phyloP scores from a whole-genome alignment of 2,329 filamentous ascomycete species.

The Venturia aucupariae region DNA sequence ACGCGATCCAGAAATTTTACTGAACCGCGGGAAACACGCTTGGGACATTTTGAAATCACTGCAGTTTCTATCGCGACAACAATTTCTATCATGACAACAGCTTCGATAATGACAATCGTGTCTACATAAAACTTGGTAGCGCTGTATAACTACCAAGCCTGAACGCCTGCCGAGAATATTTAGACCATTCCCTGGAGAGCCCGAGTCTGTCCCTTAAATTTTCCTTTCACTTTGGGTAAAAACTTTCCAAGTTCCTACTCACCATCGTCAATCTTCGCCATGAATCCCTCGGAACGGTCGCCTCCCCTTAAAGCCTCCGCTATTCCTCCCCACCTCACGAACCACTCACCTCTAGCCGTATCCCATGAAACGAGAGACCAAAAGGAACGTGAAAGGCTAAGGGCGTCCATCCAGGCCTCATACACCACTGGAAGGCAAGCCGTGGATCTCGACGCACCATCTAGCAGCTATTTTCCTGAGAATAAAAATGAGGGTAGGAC shows the following conservation, averaged over 20 bases:
- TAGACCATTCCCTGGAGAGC: not conserved
- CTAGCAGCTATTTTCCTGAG: constrained; percentile 13
- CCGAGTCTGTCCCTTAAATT: not conserved
- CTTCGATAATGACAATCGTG: not conserved
- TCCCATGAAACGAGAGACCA: constrained; percentile 38
- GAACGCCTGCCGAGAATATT: not conserved
- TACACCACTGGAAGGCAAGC: constrained; percentile 40
- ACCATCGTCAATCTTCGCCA: not conserved
- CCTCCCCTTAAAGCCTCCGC: constrained; percentile 40
- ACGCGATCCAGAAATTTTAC: not conserved
- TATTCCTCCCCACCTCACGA: constrained; percentile 46
- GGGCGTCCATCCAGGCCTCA: constrained; percentile 49
- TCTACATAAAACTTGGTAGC: not conserved
- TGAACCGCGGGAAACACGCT: not conserved
- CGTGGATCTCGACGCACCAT: constrained; percentile 32
- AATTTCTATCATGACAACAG: too few relatives aligned
- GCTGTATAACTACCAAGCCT: not conserved
- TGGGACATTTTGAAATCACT: too few relatives aligned
- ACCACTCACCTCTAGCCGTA: constrained; percentile 40
- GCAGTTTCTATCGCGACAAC: too few relatives aligned
- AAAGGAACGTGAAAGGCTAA: constrained; percentile 47
- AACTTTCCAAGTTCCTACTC: not conserved
- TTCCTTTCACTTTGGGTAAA: not conserved
- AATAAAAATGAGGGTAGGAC: constrained; percentile 15
- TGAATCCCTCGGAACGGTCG: constrained; percentile 18